Conservation (phyloP, 2,329 filamentous ascomycete genomes). For the Penicillium sp. region DNA sequence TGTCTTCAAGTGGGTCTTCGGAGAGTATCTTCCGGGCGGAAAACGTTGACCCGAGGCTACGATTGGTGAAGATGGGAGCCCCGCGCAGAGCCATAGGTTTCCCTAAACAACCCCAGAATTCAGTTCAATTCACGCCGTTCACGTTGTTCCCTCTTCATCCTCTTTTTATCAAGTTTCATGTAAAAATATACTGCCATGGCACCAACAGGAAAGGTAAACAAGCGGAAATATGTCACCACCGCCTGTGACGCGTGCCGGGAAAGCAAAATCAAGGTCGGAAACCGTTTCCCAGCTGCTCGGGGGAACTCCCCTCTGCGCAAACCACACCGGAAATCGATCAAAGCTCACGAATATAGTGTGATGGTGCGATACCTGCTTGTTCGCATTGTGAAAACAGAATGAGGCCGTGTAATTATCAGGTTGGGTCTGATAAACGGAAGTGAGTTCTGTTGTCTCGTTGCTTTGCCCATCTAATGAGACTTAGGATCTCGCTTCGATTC, state of each 20-base stretch:
- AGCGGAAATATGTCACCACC: conserved; percentile 18
- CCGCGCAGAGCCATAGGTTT: too few relatives aligned
- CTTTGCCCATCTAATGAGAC: too few relatives aligned
- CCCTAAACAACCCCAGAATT: too few relatives aligned
- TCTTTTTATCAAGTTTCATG: too few relatives aligned
- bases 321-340: not conserved
- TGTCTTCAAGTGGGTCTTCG: too few relatives aligned
- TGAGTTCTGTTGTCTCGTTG: not conserved
- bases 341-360: conserved; percentile 5
- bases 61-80: too few relatives aligned
- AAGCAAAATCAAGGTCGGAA: conserved; percentile 35
- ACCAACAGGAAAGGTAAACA: not conserved
- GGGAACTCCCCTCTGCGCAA: not conserved
- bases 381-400: conserved; percentile 26
- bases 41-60: too few relatives aligned
- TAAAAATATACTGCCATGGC: too few relatives aligned
- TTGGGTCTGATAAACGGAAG: conserved; percentile 7
- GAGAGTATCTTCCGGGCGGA: too few relatives aligned
- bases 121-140: too few relatives aligned
- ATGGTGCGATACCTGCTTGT: conserved; percentile 16
- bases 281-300: conserved; percentile 14
- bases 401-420: conserved; percentile 10
- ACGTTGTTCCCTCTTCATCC: too few relatives aligned
- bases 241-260: conserved; percentile 33
- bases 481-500: conserved; percentile 5